Base-by-base conservation (phyloP, 345 rosid genomes). In the Eucalyptus regnans region DNA sequence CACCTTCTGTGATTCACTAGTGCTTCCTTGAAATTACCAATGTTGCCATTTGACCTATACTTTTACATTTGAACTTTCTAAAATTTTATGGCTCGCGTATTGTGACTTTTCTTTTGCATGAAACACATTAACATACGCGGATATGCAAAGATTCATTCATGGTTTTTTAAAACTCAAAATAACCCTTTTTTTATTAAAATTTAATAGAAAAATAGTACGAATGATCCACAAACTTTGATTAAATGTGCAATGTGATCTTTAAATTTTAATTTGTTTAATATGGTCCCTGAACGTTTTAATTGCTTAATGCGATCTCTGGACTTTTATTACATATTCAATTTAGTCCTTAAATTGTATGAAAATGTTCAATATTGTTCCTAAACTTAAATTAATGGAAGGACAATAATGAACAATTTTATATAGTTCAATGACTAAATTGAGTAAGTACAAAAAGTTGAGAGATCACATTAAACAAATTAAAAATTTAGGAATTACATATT, bases 401-500 rank as follows among this genome's bases (percentile, higher is more conserved):
- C 56, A 52, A 52, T 9, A 0, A 17, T 17, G 8, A 7, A 7
- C 9, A 52, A 52, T 52, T 52, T 52, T 8, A 52, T 52, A 20
- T 18, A 52, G 58, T 52, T 52, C 10, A 8, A 0, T 52, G 10
- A 20, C 58, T 52, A 20, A 52, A 52, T 52, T 20, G 58, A 52
- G 58, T 52, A 52, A 52, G 2, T 4, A 52, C 58, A 5, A 52
- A 52, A 20, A 52, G 58, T 52, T 52, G 8, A 52, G 2, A 5
- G 2, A 8, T 52, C 58, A 52, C 2, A 2, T 4, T 20, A 9
- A 52, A 52, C 8, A 20, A 52, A 52, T 52, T 0, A 52, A 20
- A 52, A 52, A 52, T 20, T 52, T 1, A 20, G 3, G 0, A 1
- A 52, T 52, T 20, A 0, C 0, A 52, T 52, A 52, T 52, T 52